These are phyloP conservation scores for Neurospora africana DNA, from an alignment of 495 filamentous ascomycete genomes.

Conservation along the genomic window DNA sequence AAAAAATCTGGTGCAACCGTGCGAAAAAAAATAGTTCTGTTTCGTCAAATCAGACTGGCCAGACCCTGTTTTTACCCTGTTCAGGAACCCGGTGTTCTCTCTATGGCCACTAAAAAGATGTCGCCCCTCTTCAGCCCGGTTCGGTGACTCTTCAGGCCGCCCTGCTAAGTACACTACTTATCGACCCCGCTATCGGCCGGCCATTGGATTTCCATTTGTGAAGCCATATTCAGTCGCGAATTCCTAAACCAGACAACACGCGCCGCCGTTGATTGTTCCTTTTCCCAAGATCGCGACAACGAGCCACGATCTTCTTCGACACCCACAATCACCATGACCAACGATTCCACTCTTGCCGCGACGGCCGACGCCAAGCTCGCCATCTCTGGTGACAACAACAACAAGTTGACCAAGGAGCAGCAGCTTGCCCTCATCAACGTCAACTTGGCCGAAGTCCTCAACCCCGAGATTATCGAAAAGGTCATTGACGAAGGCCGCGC, in stretches of 20 bases:
- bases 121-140: background rate
- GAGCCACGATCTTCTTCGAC: background rate
- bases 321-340: background rate
- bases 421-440: slow-evolving; percentile 61
- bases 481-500: slow-evolving; percentile 61
- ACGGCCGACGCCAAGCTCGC: slow-evolving; percentile 10
- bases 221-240: background rate
- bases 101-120: background rate
- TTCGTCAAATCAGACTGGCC: too few relatives aligned
- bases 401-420: slow-evolving; percentile 18
- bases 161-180: background rate
- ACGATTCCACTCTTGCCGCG: slow-evolving; percentile 8
- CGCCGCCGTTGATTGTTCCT: background rate
- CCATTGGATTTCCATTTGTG: background rate
- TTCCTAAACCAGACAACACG: background rate
- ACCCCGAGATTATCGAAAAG: slow-evolving; percentile 73
- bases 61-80: too few relatives aligned
- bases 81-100: too few relatives aligned
- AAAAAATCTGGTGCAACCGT: too few relatives aligned
- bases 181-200: background rate
- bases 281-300: background rate
- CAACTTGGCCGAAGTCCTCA: slow-evolving; percentile 77
- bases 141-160: background rate
- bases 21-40: too few relatives aligned
- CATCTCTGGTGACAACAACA: slow-evolving; percentile 1